Conservation (phyloP, 1,284 basidiomycete genomes). For the Austroboletus niveus region DNA sequence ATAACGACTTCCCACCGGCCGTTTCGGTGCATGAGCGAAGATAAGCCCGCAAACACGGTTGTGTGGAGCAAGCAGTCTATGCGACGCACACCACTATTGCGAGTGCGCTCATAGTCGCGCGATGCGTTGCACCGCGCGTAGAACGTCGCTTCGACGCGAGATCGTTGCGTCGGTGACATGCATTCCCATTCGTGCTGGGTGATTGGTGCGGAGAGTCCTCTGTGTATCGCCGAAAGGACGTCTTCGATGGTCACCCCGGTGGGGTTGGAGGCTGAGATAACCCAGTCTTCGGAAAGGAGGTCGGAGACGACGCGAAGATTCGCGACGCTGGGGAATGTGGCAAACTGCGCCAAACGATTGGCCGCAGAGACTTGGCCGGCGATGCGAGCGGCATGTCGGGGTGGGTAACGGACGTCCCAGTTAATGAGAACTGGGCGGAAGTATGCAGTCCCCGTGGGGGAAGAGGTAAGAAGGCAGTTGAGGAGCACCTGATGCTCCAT, state of each 20-base stretch:
- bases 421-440: conserved; percentile 27
- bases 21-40: conserved; percentile 35
- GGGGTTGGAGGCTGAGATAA: conserved; percentile 30
- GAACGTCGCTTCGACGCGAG: conserved; percentile 40
- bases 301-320: conserved; percentile 44
- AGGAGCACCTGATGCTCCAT: conserved; percentile 15
- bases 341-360: conserved; percentile 38
- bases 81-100: conserved; percentile 42
- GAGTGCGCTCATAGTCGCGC: conserved; percentile 32
- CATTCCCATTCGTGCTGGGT: conserved; percentile 40
- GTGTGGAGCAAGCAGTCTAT: conserved; percentile 48
- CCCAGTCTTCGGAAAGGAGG: conserved; percentile 43
- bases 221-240: conserved; percentile 43
- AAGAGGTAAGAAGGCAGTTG: conserved; percentile 18
- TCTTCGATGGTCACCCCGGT: conserved; percentile 48
- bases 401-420: conserved; percentile 50
- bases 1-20: conserved; percentile 42
- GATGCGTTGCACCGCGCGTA: conserved; percentile 40
- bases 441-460: conserved; percentile 12
- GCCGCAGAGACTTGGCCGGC: conserved; percentile 10
- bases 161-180: conserved; percentile 40
- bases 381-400: conserved; percentile 33
- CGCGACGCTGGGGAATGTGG: conserved; percentile 41
- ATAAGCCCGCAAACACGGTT: conserved; percentile 49
- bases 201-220: conserved; percentile 38